Evolutionary conservation across 208 protist genomes (phyloP), one percentile per base, ranked within the genome.

Genomic region (Trypanosoma caninum): DNA sequence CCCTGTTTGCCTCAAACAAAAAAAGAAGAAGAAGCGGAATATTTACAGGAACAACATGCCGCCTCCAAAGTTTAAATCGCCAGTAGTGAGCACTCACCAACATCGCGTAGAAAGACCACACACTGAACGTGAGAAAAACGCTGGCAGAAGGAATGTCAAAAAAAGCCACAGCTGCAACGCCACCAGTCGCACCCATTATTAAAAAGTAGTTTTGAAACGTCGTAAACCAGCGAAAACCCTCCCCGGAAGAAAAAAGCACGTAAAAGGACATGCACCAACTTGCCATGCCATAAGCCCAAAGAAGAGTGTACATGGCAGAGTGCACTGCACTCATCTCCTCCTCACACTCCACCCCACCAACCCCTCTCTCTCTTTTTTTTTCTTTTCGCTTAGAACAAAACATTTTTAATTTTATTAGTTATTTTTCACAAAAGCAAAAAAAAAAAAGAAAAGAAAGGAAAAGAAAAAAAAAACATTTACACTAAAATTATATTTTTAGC

Each of bases 181-280:
- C 76, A 51, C 71, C 69, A 14, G 68, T 74, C 22, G 82, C 85
- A 10, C 85, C 85, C 22, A 88, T 54, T 45, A 93, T 84, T 33
- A 93, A 70, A 10, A 89, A 65, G 41, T 84, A 84, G 55, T 93
- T 93, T 28, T 88, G 65, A 45, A 89, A 78, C 18, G 81, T 85
- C 14, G 69, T 76, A 52, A 92, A 92, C 84, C 84, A 94, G 56
- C 69, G 77, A 47, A 81, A 74, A 20, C 87, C 84, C 48, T 94
- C 87, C 3, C 87, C 82, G 23, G 73, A 90, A 13, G 87, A 91
- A 55, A 91, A 94, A 28, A 94, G 72, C 7, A 89, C 84, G 66
- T 91, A 94, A 67, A 91, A 91, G 67, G 79, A 94, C 82, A 91
- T 89, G 76, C 87, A 94, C 74, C 85, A 93, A 67, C 85, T 89